Evolutionary conservation across 2,329 filamentous ascomycete species (phyloP).

Genomic region (Diaporthe citrichinensis): DNA sequence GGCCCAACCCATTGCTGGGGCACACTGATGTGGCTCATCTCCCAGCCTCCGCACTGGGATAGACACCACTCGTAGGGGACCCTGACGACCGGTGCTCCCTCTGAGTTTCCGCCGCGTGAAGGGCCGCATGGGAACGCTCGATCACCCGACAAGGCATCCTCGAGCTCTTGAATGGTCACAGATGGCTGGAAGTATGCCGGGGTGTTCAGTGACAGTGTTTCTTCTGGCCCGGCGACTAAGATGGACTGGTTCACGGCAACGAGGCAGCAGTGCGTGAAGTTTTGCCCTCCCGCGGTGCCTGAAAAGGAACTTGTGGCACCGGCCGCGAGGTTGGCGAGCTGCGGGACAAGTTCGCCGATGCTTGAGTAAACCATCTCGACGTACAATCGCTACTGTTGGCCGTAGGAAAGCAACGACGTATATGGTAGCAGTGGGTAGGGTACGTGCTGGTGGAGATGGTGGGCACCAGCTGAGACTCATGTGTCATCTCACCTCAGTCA

Average conservation of each 20-base stretch:
- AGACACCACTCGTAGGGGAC: constrained; percentile 44
- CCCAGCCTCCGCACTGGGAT: constrained; percentile 46
- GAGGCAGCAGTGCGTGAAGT: constrained; percentile 48
- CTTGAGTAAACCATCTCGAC: constrained; percentile 18
- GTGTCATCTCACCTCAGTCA: not conserved
- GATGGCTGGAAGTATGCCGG: constrained; percentile 35
- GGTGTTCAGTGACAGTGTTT: constrained; percentile 40
- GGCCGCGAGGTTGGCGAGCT: constrained; percentile 32
- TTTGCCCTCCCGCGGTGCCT: constrained; percentile 43
- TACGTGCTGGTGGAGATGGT: not conserved
- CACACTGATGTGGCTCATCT: constrained; percentile 43
- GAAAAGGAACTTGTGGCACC: not conserved
- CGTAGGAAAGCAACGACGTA: not conserved
- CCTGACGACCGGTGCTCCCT: constrained; percentile 43
- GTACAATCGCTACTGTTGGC: not conserved
- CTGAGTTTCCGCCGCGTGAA: constrained; percentile 41
- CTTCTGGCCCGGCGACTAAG: constrained; percentile 3
- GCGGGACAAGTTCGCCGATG: constrained; percentile 15
- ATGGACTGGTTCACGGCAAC: constrained; percentile 43
- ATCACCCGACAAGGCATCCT: constrained; percentile 30
- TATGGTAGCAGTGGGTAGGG: not conserved
- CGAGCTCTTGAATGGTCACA: constrained; percentile 39
- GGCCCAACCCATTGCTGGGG: constrained; percentile 48
- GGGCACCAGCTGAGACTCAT: not conserved
- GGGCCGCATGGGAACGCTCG: constrained; percentile 46